Evolutionary conservation across 1,284 basidiomycete species (phyloP).

Genomic region (Coniferiporia sulphurascens): DNA sequence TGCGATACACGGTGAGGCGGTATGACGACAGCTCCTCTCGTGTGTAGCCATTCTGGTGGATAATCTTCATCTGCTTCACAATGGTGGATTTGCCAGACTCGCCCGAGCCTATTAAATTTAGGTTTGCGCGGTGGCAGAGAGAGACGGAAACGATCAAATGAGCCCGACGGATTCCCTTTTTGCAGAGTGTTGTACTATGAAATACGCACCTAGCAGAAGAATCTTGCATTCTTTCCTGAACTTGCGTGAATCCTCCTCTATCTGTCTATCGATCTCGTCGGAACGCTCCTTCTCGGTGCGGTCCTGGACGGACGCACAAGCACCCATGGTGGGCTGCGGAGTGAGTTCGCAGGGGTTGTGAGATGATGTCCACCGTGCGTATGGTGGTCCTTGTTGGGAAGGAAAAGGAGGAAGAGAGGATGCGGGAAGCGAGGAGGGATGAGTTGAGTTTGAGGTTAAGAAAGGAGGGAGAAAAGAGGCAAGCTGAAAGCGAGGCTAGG

Average conservation of each 20-base stretch:
- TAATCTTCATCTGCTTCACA: conserved; percentile 99
- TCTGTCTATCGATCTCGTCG: conserved; percentile 65
- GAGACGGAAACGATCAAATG: too few species aligned
- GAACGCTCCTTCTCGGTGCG: conserved; percentile 61
- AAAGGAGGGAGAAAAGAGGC: not conserved
- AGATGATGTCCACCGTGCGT: too few species aligned
- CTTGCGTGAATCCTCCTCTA: conserved; percentile 67
- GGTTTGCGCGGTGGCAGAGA: too few species aligned
- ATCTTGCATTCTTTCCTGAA: conserved; percentile 95
- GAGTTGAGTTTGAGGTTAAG: not conserved
- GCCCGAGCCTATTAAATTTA: conserved; percentile 49
- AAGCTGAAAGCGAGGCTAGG: not conserved
- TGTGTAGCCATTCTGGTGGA: conserved; percentile 92
- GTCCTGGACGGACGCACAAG: conserved; percentile 57
- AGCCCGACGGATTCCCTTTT: too few species aligned
- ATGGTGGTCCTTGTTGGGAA: too few species aligned
- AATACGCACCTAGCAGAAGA: conserved; percentile 77
- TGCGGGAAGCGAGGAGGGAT: too few species aligned
- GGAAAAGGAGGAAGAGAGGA: too few species aligned
- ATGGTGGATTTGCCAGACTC: conserved; percentile 95
- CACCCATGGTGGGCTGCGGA: conserved; percentile 47
- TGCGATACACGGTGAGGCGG: conserved; percentile 80
- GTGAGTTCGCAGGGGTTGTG: not conserved
- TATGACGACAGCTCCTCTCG: conserved; percentile 77
- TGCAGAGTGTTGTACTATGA: too few species aligned